These are phyloP conservation scores for Amaranthus tricolor DNA, from an alignment of 179 eudicot species.

Conservation along the genomic window DNA sequence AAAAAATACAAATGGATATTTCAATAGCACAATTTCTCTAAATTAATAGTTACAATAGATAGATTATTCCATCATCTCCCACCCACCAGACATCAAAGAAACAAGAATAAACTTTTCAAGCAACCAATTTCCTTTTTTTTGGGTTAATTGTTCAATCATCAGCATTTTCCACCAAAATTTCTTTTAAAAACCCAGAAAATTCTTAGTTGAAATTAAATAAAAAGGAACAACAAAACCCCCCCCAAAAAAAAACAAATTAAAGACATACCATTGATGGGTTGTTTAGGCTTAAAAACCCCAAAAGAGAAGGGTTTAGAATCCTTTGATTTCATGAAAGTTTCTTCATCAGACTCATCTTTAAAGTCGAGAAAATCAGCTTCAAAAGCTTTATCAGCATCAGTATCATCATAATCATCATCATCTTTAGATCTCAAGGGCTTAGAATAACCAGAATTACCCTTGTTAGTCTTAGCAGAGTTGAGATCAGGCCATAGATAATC, in stretches of 20 bases:
- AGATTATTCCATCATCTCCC: neutral
- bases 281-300: constrained; percentile 4
- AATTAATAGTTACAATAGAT: too few relatives aligned
- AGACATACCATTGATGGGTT: constrained; percentile 19
- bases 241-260: neutral
- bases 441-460: constrained; percentile 33
- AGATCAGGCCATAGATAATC: constrained; percentile 54
- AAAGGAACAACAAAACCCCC: neutral
- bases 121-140: neutral
- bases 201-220: neutral
- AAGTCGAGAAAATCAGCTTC: constrained; percentile 77
- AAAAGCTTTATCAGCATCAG: constrained; percentile 33
- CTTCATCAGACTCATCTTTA: constrained; percentile 41
- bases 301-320: constrained; percentile 6
- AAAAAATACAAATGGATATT: too few relatives aligned
- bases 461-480: constrained; percentile 16
- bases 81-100: neutral
- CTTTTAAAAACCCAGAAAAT: neutral
- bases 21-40: too few relatives aligned
- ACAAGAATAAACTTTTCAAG: neutral
- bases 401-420: constrained; percentile 42
- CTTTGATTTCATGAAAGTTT: neutral
- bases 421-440: constrained; percentile 52
- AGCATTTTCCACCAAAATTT: neutral
- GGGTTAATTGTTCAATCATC: too few relatives aligned